Conservation (phyloP, 2,329 filamentous ascomycete genomes). For the Colletotrichum tofieldiae region DNA sequence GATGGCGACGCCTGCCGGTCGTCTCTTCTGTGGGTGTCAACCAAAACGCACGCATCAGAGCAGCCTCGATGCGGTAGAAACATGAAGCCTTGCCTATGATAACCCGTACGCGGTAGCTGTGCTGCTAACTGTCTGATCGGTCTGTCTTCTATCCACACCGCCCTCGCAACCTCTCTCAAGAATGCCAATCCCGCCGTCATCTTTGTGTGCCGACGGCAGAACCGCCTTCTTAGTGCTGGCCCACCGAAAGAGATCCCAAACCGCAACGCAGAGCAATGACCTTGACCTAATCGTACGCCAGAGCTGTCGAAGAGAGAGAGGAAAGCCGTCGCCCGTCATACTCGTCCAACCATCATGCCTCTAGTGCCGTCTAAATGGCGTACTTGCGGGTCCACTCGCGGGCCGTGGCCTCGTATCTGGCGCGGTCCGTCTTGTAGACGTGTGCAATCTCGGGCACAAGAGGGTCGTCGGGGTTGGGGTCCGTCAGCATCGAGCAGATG, state of each 20-base stretch:
- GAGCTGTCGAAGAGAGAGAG: slow-evolving; percentile 41
- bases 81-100: slow-evolving; percentile 57
- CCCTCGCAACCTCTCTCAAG: slow-evolving; percentile 40
- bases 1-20: slow-evolving; percentile 13
- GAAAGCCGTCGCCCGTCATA: slow-evolving; percentile 42
- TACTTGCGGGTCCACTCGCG: slow-evolving; percentile 99
- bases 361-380: slow-evolving; percentile 77
- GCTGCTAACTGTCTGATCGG: slow-evolving; percentile 55
- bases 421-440: slow-evolving; percentile 99
- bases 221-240: slow-evolving; percentile 23
- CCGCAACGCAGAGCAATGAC: slow-evolving; percentile 43
- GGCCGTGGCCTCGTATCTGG: slow-evolving; percentile 95
- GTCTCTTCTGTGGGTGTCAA: slow-evolving; percentile 36
- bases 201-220: slow-evolving; percentile 19
- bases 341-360: slow-evolving; percentile 32
- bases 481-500: slow-evolving; percentile 99
- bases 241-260: slow-evolving; percentile 39
- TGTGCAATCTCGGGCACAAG: slow-evolving; percentile 99
- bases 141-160: slow-evolving; percentile 48
- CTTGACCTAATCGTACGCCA: slow-evolving; percentile 42
- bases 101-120: slow-evolving; percentile 54
- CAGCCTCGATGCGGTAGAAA: slow-evolving; percentile 52
- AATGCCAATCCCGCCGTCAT: slow-evolving; percentile 17
- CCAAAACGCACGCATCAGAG: slow-evolving; percentile 46
- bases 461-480: slow-evolving; percentile 99